phyloP scores from a whole-genome alignment of 495 filamentous ascomycete species.

The Talaromyces nanjingensis region DNA sequence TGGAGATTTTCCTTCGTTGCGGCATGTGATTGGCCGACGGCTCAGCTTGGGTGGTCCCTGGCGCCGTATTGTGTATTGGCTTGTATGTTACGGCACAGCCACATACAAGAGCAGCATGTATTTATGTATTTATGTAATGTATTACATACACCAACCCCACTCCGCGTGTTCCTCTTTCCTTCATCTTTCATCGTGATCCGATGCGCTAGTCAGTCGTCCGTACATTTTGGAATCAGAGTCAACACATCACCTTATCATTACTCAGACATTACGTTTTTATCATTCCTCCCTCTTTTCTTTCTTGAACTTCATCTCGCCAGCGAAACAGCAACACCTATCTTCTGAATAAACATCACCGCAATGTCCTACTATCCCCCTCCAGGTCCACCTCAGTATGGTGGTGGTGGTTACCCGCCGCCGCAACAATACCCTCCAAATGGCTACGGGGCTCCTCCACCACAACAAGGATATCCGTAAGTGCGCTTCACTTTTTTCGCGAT shows the following conservation, averaged over 20 bases:
- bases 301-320: not conserved
- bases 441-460: conserved; percentile 26
- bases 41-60: not conserved
- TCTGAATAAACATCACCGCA: not conserved
- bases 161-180: not conserved
- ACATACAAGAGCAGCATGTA: too few relatives aligned
- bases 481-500: not conserved
- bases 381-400: conserved; percentile 31
- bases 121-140: too few relatives aligned
- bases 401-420: conserved; percentile 41
- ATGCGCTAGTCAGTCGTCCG: not conserved
- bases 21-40: not conserved
- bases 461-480: conserved; percentile 23
- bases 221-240: not conserved
- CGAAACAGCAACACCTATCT: not conserved
- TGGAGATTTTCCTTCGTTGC: not conserved
- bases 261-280: not conserved
- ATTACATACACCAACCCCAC: not conserved
- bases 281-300: not conserved
- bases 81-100: not conserved
- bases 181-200: not conserved
- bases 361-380: conserved; percentile 50
- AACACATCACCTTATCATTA: not conserved
- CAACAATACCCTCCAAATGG: conserved; percentile 33
- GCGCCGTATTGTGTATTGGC: not conserved